Evolutionary conservation across 768 basidiomycete genomes (phyloP), one percentile per base, ranked within the genome.

Genomic region (Mrakia hoshinonis): DNA sequence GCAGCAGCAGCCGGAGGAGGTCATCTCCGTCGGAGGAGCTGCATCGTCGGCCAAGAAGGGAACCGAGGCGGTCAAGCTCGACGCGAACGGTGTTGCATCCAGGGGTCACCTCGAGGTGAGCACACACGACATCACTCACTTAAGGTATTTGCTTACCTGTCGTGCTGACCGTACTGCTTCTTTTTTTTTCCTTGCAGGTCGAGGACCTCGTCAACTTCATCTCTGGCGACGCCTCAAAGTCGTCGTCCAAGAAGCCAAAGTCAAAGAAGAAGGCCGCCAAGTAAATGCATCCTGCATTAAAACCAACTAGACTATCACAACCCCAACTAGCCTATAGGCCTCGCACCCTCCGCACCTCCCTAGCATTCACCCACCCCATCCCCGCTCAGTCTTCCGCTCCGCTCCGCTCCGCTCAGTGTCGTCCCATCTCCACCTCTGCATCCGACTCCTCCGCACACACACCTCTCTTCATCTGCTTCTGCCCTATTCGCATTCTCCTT

Each of bases 141-240:
- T 29, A 7, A 31, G 24, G 13, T 1, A 26, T 18, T 39, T 22
- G 24, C 13, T 24, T 63, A 24, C n/a, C 4, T n/a, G n/a, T n/a
- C n/a, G n/a, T n/a, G n/a, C n/a, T n/a, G n/a, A n/a, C n/a, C n/a
- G n/a, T n/a, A 10, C 67, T 7, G 1, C n/a, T n/a, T 22, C 34
- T 34, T 7, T 26, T 54, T 26, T n/a, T 58, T 68, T 31, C 13
- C 18, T n/a, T 78, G 36, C 78, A 79, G 70, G 76, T 82, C 36
- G 81, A 82, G 43, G 80, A 80, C 34, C 76, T 82, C 51, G 81
- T 81, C 74, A 76, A 78, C 60, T 82, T 77, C 74, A 81, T 82
- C 69, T n/a, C 63, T 15, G 70, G 70, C 46, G 26, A 39, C 51
- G 18, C 43, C 24, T 46, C 47, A 38, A 67, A 72, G 52, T 26